Conservation (phyloP, 2,329 filamentous ascomycete species). For the Colletotrichum gigasporum region DNA sequence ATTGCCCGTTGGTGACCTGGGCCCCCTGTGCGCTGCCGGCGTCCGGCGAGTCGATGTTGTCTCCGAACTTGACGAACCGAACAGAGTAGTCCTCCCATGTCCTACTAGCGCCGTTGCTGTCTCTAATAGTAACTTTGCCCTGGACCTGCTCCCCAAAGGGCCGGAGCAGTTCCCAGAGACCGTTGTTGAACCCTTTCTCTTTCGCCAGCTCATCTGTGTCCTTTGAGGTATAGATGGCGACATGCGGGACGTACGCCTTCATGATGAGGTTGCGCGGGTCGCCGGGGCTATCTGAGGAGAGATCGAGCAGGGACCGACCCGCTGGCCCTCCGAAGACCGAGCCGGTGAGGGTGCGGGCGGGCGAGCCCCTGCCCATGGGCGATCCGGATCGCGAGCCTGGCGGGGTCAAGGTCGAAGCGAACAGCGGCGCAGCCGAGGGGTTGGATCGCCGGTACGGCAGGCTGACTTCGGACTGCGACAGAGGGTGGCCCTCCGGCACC, state of each 20-base stretch:
- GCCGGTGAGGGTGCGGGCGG: constrained; percentile 63
- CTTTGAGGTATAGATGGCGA: constrained; percentile 85
- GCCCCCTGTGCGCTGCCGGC: constrained; percentile 43
- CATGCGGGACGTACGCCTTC: constrained; percentile 86
- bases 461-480: constrained; percentile 62
- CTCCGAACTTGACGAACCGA: constrained; percentile 80
- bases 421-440: constrained; percentile 67
- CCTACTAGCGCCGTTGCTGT: constrained; percentile 86
- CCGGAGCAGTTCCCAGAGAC: constrained; percentile 84
- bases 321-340: constrained; percentile 64
- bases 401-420: constrained; percentile 74
- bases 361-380: constrained; percentile 68
- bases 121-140: constrained; percentile 89
- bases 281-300: constrained; percentile 54
- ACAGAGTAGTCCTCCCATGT: constrained; percentile 91
- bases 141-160: constrained; percentile 90
- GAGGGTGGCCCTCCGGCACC: constrained; percentile 54
- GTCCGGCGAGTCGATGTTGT: constrained; percentile 63
- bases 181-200: constrained; percentile 85
- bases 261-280: constrained; percentile 76
- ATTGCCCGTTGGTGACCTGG: constrained; percentile 40
- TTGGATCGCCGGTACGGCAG: constrained; percentile 64
- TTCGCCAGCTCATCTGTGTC: constrained; percentile 84
- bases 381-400: constrained; percentile 75
- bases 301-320: constrained; percentile 55